A percentile compares a stretch with the other conserved stretches of the same genome.
These are phyloP conservation scores for Brachypodium distachyon DNA, from an alignment of 202 grass and related monocot species.

Conservation along the genomic window DNA sequence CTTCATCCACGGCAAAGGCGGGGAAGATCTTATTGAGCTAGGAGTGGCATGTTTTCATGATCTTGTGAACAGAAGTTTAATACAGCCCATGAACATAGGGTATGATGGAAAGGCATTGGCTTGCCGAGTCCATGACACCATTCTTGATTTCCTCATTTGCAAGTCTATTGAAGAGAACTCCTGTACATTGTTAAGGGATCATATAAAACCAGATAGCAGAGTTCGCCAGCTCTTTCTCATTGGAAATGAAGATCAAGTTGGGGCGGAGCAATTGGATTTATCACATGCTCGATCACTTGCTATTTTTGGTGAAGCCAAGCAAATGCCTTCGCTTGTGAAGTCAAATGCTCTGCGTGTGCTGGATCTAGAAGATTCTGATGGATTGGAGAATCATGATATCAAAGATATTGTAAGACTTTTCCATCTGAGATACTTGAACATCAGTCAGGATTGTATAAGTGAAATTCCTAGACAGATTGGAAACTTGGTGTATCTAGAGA, in stretches of 20 bases:
- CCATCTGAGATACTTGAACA: neutral
- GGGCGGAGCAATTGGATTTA: neutral
- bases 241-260: neutral
- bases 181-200: neutral
- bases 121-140: neutral
- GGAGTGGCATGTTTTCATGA: neutral
- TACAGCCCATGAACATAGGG: neutral
- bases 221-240: neutral
- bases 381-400: neutral
- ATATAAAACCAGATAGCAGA: neutral
- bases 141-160: neutral
- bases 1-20: neutral
- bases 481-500: neutral
- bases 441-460: neutral
- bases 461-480: neutral
- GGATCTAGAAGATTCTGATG: neutral
- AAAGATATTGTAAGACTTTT: neutral
- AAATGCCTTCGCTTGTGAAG: neutral
- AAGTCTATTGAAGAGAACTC: neutral
- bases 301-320: accelerated
- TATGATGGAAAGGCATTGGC: neutral
- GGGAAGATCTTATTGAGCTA: neutral
- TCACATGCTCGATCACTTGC: neutral
- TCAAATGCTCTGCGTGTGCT: neutral
- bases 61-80: neutral